Evolutionary conservation across 2,329 filamentous ascomycete genomes (phyloP), one percentile per base, ranked within the genome.

Genomic region (Talaromyces rugulosus): DNA sequence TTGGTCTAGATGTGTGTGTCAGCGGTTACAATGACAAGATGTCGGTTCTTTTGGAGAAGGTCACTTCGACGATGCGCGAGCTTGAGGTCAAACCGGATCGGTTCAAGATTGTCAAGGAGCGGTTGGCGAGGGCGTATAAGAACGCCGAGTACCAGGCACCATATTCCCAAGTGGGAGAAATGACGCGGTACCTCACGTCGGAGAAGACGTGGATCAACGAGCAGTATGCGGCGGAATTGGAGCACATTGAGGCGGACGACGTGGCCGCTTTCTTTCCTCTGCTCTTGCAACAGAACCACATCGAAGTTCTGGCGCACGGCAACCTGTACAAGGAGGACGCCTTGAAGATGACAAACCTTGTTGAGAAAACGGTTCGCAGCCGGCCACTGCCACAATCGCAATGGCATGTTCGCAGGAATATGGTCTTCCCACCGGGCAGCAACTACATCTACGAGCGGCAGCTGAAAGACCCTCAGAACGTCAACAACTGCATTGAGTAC

Each of bases 21-120:
- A 88, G 87, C 31, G 95, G 95, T 0, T 99, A 98, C 79, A 99
- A 97, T 68, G 95, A 99, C 76, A 99, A 99, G 80, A 87, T 99
- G 70, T 82, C 90, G 0, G 92, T 97, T 0, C 83, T 99, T 28
- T 78, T 99, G 54, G 92, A 98, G 72, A 95, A 96, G 73, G 91
- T 98, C 4, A 80, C 96, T 30, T 78, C 87, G 12, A 92, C 89
- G 9, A 90, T 97, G 83, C 87, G 91, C 57, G 90, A 96, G 69
- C 81, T 98, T 5, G 86, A 92, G 42, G 84, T 98, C 67, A 89
- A 88, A 65, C 85, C 91, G n/a, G 92, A 96, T 61, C 87, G 95
- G 1, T 99, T 98, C 72, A 86, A 89, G 56, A 92, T 98, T 67
- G 86, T 96, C 75, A 96, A 96, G 74, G 95, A 99, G 75, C 87